A percentile compares a stretch with the other conserved stretches of the same genome.
These are phyloP conservation scores for Otatea glauca DNA, from an alignment of 176 grass and related monocot genomes.

Conservation along the genomic window DNA sequence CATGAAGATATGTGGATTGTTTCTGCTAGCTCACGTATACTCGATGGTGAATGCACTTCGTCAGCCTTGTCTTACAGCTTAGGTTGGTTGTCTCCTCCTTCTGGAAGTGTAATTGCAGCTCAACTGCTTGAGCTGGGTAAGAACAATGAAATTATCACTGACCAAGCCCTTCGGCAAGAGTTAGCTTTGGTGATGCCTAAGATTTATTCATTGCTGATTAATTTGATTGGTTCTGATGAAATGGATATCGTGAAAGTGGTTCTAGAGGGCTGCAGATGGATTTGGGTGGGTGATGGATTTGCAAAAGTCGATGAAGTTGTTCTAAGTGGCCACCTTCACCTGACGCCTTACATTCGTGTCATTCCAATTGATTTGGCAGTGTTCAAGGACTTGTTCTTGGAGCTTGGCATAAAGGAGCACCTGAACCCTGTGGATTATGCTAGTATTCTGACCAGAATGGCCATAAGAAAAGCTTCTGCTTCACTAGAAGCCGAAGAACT, in stretches of 20 bases:
- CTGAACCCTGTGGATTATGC: conserved; percentile 79
- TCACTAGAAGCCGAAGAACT: conserved; percentile 80
- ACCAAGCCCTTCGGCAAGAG: conserved; percentile 83
- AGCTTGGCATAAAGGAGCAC: conserved; percentile 89
- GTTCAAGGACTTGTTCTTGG: conserved; percentile 91
- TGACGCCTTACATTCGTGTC: conserved; percentile 90
- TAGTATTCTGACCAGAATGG: conserved; percentile 86
- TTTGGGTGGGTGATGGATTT: conserved; percentile 99
- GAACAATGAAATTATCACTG: conserved; percentile 94
- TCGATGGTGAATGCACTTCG: conserved; percentile 95
- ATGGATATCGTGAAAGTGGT: conserved; percentile 98
- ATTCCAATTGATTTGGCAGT: conserved; percentile 96
- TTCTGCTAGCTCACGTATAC: conserved; percentile 91
- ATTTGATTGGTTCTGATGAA: conserved; percentile 91
- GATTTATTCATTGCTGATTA: conserved; percentile 84
- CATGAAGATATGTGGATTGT: conserved; percentile 96
- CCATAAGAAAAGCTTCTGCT: conserved; percentile 67
- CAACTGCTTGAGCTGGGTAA: conserved; percentile 97
- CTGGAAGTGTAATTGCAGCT: conserved; percentile 94
- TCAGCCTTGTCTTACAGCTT: conserved; percentile 76
- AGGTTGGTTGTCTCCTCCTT: conserved; percentile 86
- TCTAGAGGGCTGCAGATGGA: conserved; percentile 93
- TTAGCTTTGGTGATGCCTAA: conserved; percentile 92
- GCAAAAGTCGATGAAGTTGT: conserved; percentile 92
- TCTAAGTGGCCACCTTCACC: conserved; percentile 89